Evolutionary conservation across 306 rosid species (phyloP), one percentile per base, ranked within the genome.

Genomic region (Cajanus cajan): DNA sequence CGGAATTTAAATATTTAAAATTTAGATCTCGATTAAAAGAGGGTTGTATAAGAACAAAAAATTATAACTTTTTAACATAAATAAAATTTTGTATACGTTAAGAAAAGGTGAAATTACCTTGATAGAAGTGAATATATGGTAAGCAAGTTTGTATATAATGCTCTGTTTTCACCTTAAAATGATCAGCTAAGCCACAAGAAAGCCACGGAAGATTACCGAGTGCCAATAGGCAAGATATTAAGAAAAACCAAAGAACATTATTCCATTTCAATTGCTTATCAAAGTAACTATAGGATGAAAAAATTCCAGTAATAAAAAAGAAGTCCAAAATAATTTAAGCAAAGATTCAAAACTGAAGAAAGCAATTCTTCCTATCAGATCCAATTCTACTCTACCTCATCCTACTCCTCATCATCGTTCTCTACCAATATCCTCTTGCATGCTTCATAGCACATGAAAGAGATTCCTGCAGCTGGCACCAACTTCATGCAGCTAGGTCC

Each of bases 371-470:
- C 54, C 76, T 43, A 52, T 8, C 4, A 64, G 73, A 8, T 70
- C 6, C 48, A 0, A 37, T 14, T 28, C 67, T 31, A 6, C 31
- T 31, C 21, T 61, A 33, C 21, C 59, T 61, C 21, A 34, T 68
- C 65, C 81, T 89, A 90, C 14, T 88, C 93, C 63, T 92, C 88
- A 1, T 83, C 90, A 5, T 85, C 84, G 0, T 80, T 51, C 84
- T 95, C 98, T 21, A 95, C 85, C 69, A 95, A 79, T 74, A 95
- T 85, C 83, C 83, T 90, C 93, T 95, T 95, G 89, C 96, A 92
- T 11, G 97, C 97, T 86, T 95, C 98, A n/a, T 95, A 95, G 81
- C 98, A 92, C 98, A 95, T 95, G 76, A 95, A 92, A 4, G 98
- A 93, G 76, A 95, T 95, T 41, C 98, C 98, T 1, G 98, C 98